phyloP scores from a whole-genome alignment of 495 filamentous ascomycete species.

The Neurospora sp. region DNA sequence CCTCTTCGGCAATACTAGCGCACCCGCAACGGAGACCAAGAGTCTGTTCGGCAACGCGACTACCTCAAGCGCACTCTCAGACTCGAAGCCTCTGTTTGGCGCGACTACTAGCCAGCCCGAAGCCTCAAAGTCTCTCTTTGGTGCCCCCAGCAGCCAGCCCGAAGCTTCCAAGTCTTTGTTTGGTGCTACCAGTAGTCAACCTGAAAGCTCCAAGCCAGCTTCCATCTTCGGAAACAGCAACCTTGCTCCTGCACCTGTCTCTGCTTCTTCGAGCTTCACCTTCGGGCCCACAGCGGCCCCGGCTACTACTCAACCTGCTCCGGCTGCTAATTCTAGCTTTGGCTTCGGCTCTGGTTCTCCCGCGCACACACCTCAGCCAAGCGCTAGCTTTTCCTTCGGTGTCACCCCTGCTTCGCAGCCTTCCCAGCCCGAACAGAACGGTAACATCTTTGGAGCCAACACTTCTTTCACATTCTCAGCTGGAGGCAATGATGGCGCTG shows the following conservation, averaged over 20 bases:
- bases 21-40: not conserved
- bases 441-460: conserved; percentile 14
- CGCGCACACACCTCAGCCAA: conserved; percentile 19
- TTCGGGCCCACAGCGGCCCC: conserved; percentile 21
- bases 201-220: conserved; percentile 8
- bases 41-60: conserved; percentile 5
- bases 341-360: conserved; percentile 19
- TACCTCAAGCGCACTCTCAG: conserved; percentile 8
- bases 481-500: conserved; percentile 15
- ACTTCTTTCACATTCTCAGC: conserved; percentile 32
- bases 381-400: conserved; percentile 13
- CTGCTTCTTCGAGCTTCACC: conserved; percentile 12
- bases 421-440: conserved; percentile 1
- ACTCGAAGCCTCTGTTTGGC: conserved; percentile 15
- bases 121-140: conserved; percentile 15
- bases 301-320: conserved; percentile 17
- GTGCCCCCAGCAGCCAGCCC: conserved; percentile 3
- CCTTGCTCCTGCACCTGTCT: conserved; percentile 7
- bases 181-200: not conserved
- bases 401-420: conserved; percentile 3
- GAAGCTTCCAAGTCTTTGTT: conserved; percentile 16
- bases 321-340: conserved; percentile 1
- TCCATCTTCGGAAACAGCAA: conserved; percentile 10
- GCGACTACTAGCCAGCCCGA: not conserved
- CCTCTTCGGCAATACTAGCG: conserved; percentile 10